phyloP scores from a whole-genome alignment of 495 filamentous ascomycete species.

The Penicillium lividum region DNA sequence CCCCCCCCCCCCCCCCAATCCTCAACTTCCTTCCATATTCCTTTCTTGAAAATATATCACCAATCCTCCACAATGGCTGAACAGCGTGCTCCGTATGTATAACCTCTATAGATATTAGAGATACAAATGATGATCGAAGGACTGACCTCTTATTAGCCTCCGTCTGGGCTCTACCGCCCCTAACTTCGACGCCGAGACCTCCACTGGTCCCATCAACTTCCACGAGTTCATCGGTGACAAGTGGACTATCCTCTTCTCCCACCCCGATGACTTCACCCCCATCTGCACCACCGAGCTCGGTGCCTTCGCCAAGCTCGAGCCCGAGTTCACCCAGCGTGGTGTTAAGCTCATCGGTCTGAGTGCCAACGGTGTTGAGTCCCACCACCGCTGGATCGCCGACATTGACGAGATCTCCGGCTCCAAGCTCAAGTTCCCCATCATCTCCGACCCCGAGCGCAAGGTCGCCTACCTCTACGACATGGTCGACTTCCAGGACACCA shows the following conservation, averaged over 20 bases:
- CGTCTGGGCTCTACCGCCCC: conserved; percentile 89
- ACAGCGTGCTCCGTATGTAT: conserved; percentile 48
- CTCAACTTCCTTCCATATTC: conserved; percentile 8
- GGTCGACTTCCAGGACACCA: conserved; percentile 59
- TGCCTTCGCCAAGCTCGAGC: conserved; percentile 94
- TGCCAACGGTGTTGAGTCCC: conserved; percentile 60
- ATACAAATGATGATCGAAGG: not conserved
- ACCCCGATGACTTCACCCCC: conserved; percentile 86
- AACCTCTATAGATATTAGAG: not conserved
- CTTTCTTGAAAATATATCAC: conserved; percentile 10
- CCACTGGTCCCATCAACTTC: conserved; percentile 90
- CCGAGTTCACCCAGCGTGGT: conserved; percentile 90
- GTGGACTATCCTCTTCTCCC: conserved; percentile 96
- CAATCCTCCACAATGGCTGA: conserved; percentile 50
- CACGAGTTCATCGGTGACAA: conserved; percentile 94
- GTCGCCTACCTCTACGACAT: conserved; percentile 69
- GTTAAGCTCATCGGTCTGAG: conserved; percentile 93
- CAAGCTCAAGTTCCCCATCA: conserved; percentile 64
- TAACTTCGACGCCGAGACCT: conserved; percentile 92
- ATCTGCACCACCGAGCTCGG: conserved; percentile 99
- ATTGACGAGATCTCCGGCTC: conserved; percentile 63
- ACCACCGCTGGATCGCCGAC: conserved; percentile 64
- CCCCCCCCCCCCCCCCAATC: conserved; percentile 17
- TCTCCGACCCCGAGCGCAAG: conserved; percentile 65
- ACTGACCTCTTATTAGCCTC: conserved; percentile 50